Base-by-base conservation (phyloP, 2,329 filamentous ascomycete species). In the Ilyonectria robusta region DNA sequence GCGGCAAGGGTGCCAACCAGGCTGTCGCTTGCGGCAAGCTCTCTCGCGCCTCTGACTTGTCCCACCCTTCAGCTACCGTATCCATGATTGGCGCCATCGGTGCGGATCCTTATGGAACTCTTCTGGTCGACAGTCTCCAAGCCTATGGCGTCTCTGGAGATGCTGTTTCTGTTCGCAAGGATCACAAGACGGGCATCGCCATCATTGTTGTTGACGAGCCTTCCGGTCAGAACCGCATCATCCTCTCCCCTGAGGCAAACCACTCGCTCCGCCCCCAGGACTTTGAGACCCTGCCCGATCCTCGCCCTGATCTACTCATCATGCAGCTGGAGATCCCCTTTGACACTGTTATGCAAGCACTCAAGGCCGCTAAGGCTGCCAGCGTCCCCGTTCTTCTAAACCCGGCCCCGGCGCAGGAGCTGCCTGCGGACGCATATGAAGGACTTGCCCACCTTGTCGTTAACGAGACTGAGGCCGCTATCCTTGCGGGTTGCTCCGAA, bases 1-100 rank as follows among this genome's bases (percentile, higher is more conserved):
- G 95, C 75, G 95, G 96, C 64, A 99, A 99, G 83, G 95, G 95
- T 70, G 94, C 95, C 67, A 98, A 98, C 84, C 95, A 98, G 84
- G 95, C 94, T 66, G 93, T 97, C 62, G 94, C 94, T 26, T 94
- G 92, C 82, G 93, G 92, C 57, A 93, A 95, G 70, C 88, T 97
- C 57, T 96, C 93, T 1, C 88, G 92, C 54, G 77, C 85, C 31
- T 73, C 78, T 35, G 66, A 77, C 66, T 71, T 79, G 59, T 66
- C 76, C 53, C 78, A 86, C 35, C 75, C 81, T 5, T 68, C 75
- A 19, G 77, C 79, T 42, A 72, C 78, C 44, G 88, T 95, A 44
- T 85, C 88, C 75, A 94, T 95, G 92, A 81, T 93, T 21, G 93
- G 93, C 55, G 90, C 91, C 17, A 92, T 95, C 0, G 93, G 93